Base-by-base conservation (phyloP, 495 filamentous ascomycete genomes). In the Hypoxylon fragiforme region DNA sequence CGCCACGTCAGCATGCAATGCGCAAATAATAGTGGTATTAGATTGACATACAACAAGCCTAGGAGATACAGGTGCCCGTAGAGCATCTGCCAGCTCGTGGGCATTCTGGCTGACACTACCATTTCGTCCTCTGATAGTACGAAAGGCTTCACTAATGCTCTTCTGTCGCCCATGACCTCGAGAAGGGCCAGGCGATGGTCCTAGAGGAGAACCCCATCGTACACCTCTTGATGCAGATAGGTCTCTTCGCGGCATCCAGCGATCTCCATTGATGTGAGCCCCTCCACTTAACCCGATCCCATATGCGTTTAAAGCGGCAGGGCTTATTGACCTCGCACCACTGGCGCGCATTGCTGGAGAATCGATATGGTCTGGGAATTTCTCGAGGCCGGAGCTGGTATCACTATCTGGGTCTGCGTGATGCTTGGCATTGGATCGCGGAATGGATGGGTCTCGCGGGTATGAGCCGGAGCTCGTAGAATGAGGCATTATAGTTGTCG, bases 61-160 rank as follows among this genome's bases (percentile, higher is more conserved):
- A 62, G 88, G 85, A 11, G 94, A 97, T 31, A 99, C 77, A 15
- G 94, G 94, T 14, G 92, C 94, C 63, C 85, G 88, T 41, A 99
- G 79, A 16, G 90, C 90, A 69, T 92, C 89, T 13, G 90, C 91
- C 57, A 99, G 79, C 69, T 99, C 95, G 49, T 95, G 90, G 50
- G 91, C 90, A 67, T 92, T 95, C 60, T 89, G 88, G 74, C 86
- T 90, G 62, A 97, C 85, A 65, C 91, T 97, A 41, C 78, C 88
- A 55, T 81, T 85, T 62, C 89, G 79, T 26, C 79, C 85, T 43
- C 90, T 76, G 54, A 96, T 90, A 3, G 84, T 90, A 47, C 78
- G 84, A 57, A 96, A 83, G 44, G 91, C 88, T 71, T 95, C 90
- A 71, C 85, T 85, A 59, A 96, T 79, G 70, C 90, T 95, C 74